Percentiles rank a stretch among this genome's conserved stretches.
These are phyloP conservation scores for Tylopilus balloui DNA, from an alignment of 768 basidiomycete species.

Conservation along the genomic window DNA sequence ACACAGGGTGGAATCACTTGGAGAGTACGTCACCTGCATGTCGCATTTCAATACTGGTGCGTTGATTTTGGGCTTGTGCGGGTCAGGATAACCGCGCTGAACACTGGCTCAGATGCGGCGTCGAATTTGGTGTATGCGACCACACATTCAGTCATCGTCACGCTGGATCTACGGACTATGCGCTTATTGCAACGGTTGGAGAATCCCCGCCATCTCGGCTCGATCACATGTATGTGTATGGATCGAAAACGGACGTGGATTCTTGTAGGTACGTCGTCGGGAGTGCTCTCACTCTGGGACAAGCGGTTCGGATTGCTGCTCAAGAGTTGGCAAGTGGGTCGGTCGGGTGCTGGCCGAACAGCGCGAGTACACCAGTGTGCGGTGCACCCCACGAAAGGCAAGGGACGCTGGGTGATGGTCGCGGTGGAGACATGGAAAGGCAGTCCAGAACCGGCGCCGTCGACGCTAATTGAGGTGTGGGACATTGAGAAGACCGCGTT, in stretches of 20 bases:
- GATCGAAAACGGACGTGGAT: slow-evolving; percentile 87
- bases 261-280: slow-evolving; percentile 80
- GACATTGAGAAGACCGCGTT: slow-evolving; percentile 79
- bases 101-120: slow-evolving; percentile 48
- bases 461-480: slow-evolving; percentile 77
- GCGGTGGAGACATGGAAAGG: slow-evolving; percentile 55
- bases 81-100: neutral
- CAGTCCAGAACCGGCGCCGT: slow-evolving; percentile 38
- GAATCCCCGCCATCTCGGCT: slow-evolving; percentile 81
- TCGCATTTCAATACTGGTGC: slow-evolving; percentile 73
- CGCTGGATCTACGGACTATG: slow-evolving; percentile 86
- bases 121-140: slow-evolving; percentile 87
- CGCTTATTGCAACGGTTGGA: slow-evolving; percentile 68
- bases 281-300: slow-evolving; percentile 90
- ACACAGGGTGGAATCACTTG: slow-evolving; percentile 63
- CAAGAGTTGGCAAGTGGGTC: slow-evolving; percentile 80
- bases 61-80: slow-evolving; percentile 4
- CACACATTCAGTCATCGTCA: slow-evolving; percentile 66
- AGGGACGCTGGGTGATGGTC: slow-evolving; percentile 88
- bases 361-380: slow-evolving; percentile 68
- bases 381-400: slow-evolving; percentile 82
- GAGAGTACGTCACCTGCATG: slow-evolving; percentile 84
- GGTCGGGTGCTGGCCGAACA: slow-evolving; percentile 46
- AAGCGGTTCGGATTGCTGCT: slow-evolving; percentile 87
- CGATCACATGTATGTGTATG: slow-evolving; percentile 79